phyloP scores from a whole-genome alignment of 2,329 filamentous ascomycete genomes.

The Calonectria pteridis region DNA sequence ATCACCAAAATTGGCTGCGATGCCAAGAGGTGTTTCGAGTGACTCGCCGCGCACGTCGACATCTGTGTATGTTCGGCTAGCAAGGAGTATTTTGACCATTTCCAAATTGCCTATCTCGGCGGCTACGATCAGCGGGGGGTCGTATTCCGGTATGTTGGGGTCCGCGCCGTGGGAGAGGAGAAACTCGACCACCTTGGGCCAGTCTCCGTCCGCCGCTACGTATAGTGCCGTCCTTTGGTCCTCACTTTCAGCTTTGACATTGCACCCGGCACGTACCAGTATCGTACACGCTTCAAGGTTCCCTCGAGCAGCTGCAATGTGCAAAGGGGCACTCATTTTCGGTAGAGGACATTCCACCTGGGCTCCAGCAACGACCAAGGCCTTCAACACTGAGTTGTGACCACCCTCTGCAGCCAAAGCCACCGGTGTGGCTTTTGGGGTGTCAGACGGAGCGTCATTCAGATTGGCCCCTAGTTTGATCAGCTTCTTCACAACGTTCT shows the following conservation, averaged over 20 bases:
- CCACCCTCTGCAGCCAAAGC: conserved; percentile 26
- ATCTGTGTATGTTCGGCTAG: conserved; percentile 13
- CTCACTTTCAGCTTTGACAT: conserved; percentile 25
- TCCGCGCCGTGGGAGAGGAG: conserved; percentile 30
- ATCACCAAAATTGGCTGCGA: conserved; percentile 22
- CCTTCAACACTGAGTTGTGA: conserved; percentile 23
- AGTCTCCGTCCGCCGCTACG: conserved; percentile 21
- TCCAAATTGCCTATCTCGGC: conserved; percentile 26
- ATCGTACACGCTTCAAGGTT: conserved; percentile 24
- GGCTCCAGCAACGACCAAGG: conserved; percentile 30
- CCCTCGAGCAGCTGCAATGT: conserved; percentile 26
- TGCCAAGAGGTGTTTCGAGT: conserved; percentile 30
- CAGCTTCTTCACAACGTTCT: conserved; percentile 29
- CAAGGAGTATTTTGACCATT: conserved; percentile 26
- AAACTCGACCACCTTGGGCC: conserved; percentile 22
- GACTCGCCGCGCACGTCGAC: conserved; percentile 24
- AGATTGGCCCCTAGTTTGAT: conserved; percentile 31
- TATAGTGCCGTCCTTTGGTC: conserved; percentile 25
- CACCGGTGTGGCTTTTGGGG: conserved; percentile 33
- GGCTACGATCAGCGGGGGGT: conserved; percentile 30
- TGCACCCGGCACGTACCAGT: conserved; percentile 30
- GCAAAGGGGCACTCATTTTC: conserved; percentile 20
- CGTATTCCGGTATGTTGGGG: conserved; percentile 23
- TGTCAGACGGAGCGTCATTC: conserved; percentile 22
- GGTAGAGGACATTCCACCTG: conserved; percentile 20